Percentiles rank a stretch among this genome's conserved stretches.
Conservation (phyloP, 192 early-diverging fungal species). For the Gaertneriomyces semiglobifer region DNA sequence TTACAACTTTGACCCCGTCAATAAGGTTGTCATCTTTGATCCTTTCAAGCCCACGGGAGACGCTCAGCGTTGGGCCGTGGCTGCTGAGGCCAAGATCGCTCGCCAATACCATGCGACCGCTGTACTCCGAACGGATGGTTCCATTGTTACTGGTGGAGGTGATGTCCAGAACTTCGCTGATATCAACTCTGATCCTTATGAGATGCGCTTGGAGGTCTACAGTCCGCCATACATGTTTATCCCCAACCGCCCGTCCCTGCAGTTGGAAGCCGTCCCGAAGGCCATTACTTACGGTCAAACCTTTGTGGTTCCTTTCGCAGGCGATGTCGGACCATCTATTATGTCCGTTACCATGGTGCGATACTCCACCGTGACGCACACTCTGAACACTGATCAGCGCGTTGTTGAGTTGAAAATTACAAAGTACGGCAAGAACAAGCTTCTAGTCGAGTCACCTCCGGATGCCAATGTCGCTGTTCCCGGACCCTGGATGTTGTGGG, state of each 20-base stretch:
- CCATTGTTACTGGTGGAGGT: conserved; percentile 38
- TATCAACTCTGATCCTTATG: conserved; percentile 14
- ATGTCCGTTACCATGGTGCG: conserved; percentile 29
- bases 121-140: conserved; percentile 30
- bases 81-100: neutral
- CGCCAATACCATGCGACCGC: conserved; percentile 30
- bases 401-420: conserved; percentile 33
- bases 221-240: conserved; percentile 18
- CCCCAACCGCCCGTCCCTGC: conserved; percentile 23
- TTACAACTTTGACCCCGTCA: conserved; percentile 24
- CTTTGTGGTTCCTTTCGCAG: conserved; percentile 19
- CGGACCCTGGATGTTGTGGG: conserved; percentile 46
- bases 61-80: conserved; percentile 11
- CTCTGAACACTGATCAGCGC: conserved; percentile 45
- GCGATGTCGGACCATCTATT: conserved; percentile 13
- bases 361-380: conserved; percentile 41
- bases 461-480: conserved; percentile 31
- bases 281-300: conserved; percentile 23
- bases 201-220: conserved; percentile 10
- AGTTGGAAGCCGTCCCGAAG: conserved; percentile 12
- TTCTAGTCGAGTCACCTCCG: conserved; percentile 30
- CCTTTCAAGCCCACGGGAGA: conserved; percentile 18
- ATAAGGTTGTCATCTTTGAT: conserved; percentile 31
- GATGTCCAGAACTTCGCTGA: conserved; percentile 46
- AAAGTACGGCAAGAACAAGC: neutral